These are phyloP conservation scores for Helotiales sp. DNA, from an alignment of 2,329 filamentous ascomycete species.

Conservation along the genomic window DNA sequence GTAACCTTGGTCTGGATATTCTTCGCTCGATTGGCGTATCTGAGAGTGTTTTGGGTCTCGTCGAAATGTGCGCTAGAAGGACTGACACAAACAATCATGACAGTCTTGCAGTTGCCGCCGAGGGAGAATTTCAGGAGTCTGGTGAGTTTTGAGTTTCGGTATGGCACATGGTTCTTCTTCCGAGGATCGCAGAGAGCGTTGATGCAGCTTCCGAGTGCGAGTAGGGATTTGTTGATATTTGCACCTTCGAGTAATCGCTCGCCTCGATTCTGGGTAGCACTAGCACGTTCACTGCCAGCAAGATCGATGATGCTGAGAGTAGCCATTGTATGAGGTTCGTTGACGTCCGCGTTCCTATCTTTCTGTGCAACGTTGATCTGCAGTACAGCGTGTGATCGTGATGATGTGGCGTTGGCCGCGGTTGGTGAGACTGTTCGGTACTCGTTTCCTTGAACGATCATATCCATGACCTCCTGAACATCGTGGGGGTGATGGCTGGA, in stretches of 20 bases:
- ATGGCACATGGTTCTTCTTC: slow-evolving; percentile 91
- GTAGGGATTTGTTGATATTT: slow-evolving; percentile 98
- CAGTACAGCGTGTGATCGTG: slow-evolving; percentile 92
- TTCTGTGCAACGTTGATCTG: slow-evolving; percentile 97
- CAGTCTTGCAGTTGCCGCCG: slow-evolving; percentile 96
- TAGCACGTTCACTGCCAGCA: slow-evolving; percentile 92
- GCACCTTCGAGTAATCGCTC: slow-evolving; percentile 90
- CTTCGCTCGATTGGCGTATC: slow-evolving; percentile 97
- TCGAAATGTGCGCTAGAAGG: slow-evolving; percentile 96
- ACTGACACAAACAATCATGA: slow-evolving; percentile 99
- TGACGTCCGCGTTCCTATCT: slow-evolving; percentile 86
- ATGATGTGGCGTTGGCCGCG: slow-evolving; percentile 95
- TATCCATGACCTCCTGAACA: slow-evolving; percentile 98
- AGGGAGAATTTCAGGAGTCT: slow-evolving; percentile 94
- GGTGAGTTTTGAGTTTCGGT: slow-evolving; percentile 96
- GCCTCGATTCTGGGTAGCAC: slow-evolving; percentile 93
- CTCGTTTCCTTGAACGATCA: slow-evolving; percentile 94
- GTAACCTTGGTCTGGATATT: slow-evolving; percentile 99
- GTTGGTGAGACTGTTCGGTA: slow-evolving; percentile 95
- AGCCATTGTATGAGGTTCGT: slow-evolving; percentile 96
- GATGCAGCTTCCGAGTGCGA: slow-evolving; percentile 95
- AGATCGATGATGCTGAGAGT: slow-evolving; percentile 98
- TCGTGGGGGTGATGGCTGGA: slow-evolving; percentile 89
- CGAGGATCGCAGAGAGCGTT: slow-evolving; percentile 94
- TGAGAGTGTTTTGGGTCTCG: slow-evolving; percentile 95